Conservation (phyloP, 2,329 filamentous ascomycete genomes). For the Beauveria sp. region DNA sequence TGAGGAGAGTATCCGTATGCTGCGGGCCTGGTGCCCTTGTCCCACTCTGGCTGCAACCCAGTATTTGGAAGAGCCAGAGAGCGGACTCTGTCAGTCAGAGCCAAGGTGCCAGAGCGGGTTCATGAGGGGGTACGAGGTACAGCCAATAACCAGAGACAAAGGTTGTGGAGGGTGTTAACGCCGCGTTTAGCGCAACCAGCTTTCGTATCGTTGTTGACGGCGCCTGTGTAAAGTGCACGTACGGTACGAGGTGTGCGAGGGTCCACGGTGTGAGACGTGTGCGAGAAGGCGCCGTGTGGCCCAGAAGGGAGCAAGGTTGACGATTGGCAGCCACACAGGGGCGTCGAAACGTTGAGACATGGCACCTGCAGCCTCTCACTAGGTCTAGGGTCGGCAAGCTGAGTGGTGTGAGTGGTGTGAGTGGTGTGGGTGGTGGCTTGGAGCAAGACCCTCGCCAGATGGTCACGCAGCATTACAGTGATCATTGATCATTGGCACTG, state of each 20-base stretch:
- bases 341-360: not conserved
- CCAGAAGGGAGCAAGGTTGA: not conserved
- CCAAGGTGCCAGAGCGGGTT: not conserved
- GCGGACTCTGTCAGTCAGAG: not conserved
- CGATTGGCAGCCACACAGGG: not conserved
- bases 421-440: not conserved
- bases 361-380: not conserved
- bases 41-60: slow-evolving; percentile 3
- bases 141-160: not conserved
- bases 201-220: not conserved
- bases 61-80: not conserved
- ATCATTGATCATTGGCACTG: not conserved
- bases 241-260: too few relatives aligned
- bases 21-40: not conserved
- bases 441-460: not conserved
- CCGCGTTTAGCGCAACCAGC: slow-evolving; percentile 7
- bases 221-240: not conserved
- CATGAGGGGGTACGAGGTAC: not conserved
- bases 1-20: not conserved
- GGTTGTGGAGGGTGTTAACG: not conserved
- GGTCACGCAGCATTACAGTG: not conserved
- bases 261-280: not conserved
- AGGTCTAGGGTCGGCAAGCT: too few relatives aligned
- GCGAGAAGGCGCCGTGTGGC: not conserved
- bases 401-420: too few relatives aligned